Evolutionary conservation across 1,139 yeast species (phyloP).

Genomic region (Geotrichum klebahnii): DNA sequence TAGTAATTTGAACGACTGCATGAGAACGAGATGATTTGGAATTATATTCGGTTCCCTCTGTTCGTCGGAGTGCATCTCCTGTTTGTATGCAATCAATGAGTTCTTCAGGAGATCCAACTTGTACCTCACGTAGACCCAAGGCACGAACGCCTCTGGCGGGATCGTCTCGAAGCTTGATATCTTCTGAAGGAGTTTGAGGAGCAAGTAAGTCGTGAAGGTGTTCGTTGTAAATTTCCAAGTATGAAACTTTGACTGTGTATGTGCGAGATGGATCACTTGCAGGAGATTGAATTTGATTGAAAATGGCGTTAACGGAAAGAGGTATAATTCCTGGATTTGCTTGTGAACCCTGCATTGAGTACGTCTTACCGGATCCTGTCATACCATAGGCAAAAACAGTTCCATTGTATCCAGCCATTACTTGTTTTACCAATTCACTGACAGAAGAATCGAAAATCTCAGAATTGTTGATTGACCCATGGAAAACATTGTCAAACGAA

Average conservation of each 20-base stretch:
- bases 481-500: slow-evolving; percentile 72
- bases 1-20: slow-evolving; percentile 73
- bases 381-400: slow-evolving; percentile 91
- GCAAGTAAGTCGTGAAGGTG: slow-evolving; percentile 67
- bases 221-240: slow-evolving; percentile 89
- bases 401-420: slow-evolving; percentile 78
- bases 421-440: slow-evolving; percentile 56
- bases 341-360: slow-evolving; percentile 75
- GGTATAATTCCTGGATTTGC: slow-evolving; percentile 75
- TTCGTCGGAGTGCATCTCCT: slow-evolving; percentile 74
- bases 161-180: slow-evolving; percentile 73
- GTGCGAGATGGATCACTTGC: slow-evolving; percentile 33
- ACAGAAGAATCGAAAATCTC: slow-evolving; percentile 63
- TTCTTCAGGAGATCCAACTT: slow-evolving; percentile 55
- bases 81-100: slow-evolving; percentile 54
- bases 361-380: slow-evolving; percentile 96
- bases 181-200: slow-evolving; percentile 38
- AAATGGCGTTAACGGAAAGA: slow-evolving; percentile 65
- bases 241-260: slow-evolving; percentile 57
- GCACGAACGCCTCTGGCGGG: slow-evolving; percentile 68
- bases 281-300: slow-evolving; percentile 41
- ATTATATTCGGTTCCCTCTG: slow-evolving; percentile 87
- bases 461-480: slow-evolving; percentile 46
- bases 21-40: slow-evolving; percentile 83
- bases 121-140: slow-evolving; percentile 64